phyloP scores from a whole-genome alignment of 805 yeast genomes.

The Ogataea methylovora region DNA sequence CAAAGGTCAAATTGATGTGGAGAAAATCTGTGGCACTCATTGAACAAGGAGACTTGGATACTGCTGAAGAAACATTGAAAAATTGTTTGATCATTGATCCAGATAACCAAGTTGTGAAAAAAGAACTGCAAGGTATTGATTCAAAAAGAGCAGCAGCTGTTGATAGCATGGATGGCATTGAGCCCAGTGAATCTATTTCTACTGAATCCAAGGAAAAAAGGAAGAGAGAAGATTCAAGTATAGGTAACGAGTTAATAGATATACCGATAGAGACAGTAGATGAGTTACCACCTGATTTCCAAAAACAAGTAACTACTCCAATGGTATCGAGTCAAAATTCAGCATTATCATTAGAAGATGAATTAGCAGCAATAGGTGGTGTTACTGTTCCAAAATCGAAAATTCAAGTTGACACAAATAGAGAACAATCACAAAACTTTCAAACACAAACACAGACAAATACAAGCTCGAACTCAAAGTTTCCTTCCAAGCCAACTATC shows the following conservation, averaged over 20 bases:
- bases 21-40: conserved; percentile 38
- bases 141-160: not conserved
- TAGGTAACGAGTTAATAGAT: not conserved
- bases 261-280: conserved; percentile 12
- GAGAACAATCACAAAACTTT: not conserved
- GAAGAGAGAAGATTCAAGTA: conserved; percentile 1
- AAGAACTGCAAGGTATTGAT: conserved; percentile 24
- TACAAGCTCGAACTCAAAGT: conserved; percentile 14
- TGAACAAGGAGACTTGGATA: conserved; percentile 22
- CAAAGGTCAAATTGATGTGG: conserved; percentile 41
- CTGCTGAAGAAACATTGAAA: conserved; percentile 21
- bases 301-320: not conserved
- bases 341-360: not conserved
- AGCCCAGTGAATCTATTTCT: not conserved
- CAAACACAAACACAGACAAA: not conserved
- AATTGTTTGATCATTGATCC: conserved; percentile 36
- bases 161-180: no score
- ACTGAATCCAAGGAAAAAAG: not conserved
- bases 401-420: not conserved
- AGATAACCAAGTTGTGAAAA: conserved; percentile 28
- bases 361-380: not conserved
- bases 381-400: not conserved
- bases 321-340: not conserved
- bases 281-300: conserved; percentile 12
- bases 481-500: conserved; percentile 42